phyloP scores from a whole-genome alignment of 2,329 filamentous ascomycete genomes.

The Stemphylium vesicarium region DNA sequence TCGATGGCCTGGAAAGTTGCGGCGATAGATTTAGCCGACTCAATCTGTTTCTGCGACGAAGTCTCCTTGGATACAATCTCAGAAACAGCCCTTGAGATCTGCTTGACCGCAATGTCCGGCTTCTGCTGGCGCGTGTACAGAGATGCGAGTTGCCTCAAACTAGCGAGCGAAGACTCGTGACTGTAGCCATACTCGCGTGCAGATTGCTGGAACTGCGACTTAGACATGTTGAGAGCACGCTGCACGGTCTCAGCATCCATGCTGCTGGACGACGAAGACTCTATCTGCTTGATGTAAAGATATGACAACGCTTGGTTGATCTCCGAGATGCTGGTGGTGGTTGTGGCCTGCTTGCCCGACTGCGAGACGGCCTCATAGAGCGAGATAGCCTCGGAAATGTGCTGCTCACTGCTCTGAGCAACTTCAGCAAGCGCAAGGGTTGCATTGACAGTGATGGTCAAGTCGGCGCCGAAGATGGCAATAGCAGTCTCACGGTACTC shows the following conservation, averaged over 20 bases:
- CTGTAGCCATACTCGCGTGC: constrained; percentile 47
- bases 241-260: constrained; percentile 46
- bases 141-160: constrained; percentile 46
- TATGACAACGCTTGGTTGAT: constrained; percentile 40
- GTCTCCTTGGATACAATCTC: constrained; percentile 50
- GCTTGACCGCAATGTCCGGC: constrained; percentile 46
- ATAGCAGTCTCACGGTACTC: constrained; percentile 52
- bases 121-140: constrained; percentile 50
- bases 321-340: constrained; percentile 28
- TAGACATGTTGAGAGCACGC: constrained; percentile 46
- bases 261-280: constrained; percentile 35
- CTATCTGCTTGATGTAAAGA: constrained; percentile 42
- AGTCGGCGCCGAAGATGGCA: constrained; percentile 50
- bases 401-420: constrained; percentile 50
- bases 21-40: constrained; percentile 56
- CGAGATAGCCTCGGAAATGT: constrained; percentile 52
- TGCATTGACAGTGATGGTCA: constrained; percentile 51
- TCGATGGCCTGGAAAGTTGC: constrained; percentile 55
- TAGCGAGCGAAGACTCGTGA: constrained; percentile 46
- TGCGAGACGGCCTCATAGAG: constrained; percentile 53
- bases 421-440: constrained; percentile 53
- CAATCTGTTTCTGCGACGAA: constrained; percentile 56
- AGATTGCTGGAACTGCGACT: constrained; percentile 46
- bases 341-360: constrained; percentile 28
- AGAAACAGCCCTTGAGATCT: constrained; percentile 45